Percentiles rank a stretch among this genome's conserved stretches.
Evolutionary conservation across 2,329 filamentous ascomycete genomes (phyloP).

Genomic region (Arachnopeziza araneosa): DNA sequence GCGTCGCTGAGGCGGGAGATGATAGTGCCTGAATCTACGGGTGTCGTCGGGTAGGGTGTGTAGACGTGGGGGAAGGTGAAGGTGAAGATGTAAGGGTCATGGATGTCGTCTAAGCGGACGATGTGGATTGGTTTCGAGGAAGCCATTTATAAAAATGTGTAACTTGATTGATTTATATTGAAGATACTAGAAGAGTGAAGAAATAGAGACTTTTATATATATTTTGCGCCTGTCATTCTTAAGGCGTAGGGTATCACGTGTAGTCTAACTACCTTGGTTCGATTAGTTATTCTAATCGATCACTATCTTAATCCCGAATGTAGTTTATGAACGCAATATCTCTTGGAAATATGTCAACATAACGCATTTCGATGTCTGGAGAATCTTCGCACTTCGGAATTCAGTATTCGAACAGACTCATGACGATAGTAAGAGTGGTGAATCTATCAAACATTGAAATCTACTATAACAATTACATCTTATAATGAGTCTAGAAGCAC

Average conservation of each 20-base stretch:
- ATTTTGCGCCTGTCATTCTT: background rate
- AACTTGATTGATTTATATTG: background rate
- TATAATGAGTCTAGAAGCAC: no score
- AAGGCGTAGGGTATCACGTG: background rate
- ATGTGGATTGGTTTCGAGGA: conserved; percentile 3
- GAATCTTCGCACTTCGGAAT: no score
- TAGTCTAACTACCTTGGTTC: background rate
- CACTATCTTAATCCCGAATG: background rate
- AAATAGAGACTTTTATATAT: background rate
- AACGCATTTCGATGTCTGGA: background rate
- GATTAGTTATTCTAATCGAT: background rate
- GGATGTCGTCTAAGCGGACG: conserved; percentile 21
- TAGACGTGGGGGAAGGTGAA: conserved; percentile 14
- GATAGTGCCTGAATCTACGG: conserved; percentile 7
- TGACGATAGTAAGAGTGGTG: no score
- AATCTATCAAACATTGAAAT: no score
- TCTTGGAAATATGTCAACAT: background rate
- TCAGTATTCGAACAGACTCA: no score
- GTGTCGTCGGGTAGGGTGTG: conserved; percentile 12
- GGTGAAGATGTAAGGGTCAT: conserved; percentile 16
- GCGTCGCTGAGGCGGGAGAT: conserved; percentile 30
- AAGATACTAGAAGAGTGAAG: background rate
- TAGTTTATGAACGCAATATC: no score
- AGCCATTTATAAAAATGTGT: background rate
- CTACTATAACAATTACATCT: no score